Evolutionary conservation across 2,329 filamentous ascomycete species (phyloP).

Genomic region (Byssothecium circinans): DNA sequence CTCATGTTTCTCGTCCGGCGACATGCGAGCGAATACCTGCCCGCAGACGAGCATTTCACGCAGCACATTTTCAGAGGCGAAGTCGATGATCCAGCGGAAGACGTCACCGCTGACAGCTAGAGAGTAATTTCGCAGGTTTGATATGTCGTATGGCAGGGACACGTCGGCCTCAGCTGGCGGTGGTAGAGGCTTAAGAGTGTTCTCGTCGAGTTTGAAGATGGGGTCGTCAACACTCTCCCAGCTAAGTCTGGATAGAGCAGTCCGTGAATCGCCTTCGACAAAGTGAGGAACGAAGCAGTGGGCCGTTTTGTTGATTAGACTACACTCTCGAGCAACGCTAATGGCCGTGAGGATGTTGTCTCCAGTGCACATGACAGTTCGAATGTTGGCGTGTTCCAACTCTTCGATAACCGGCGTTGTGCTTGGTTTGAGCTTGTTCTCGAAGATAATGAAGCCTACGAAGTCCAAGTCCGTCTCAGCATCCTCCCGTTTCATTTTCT

Average conservation of each 20-base stretch:
- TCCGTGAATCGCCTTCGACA: slow-evolving; percentile 72
- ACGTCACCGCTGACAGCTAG: slow-evolving; percentile 90
- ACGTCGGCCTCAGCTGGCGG: slow-evolving; percentile 72
- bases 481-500: slow-evolving; percentile 87
- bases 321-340: slow-evolving; percentile 89
- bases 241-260: slow-evolving; percentile 70
- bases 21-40: slow-evolving; percentile 97
- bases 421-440: slow-evolving; percentile 94
- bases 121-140: slow-evolving; percentile 80
- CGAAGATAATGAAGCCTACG: slow-evolving; percentile 95
- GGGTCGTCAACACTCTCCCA: slow-evolving; percentile 97
- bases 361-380: slow-evolving; percentile 93
- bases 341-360: slow-evolving; percentile 98
- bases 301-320: slow-evolving; percentile 74
- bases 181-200: slow-evolving; percentile 77
- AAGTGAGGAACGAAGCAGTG: slow-evolving; percentile 96
- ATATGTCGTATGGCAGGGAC: slow-evolving; percentile 82
- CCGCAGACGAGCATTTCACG: slow-evolving; percentile 86
- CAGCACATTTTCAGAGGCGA: slow-evolving; percentile 76
- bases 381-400: slow-evolving; percentile 78
- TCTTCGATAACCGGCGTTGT: slow-evolving; percentile 82
- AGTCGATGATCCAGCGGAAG: slow-evolving; percentile 96
- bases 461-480: slow-evolving; percentile 85
- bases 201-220: slow-evolving; percentile 73
- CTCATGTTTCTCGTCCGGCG: slow-evolving; percentile 97